These are phyloP conservation scores for Phylloporus scabripes DNA, from an alignment of 768 basidiomycete genomes.

Conservation along the genomic window DNA sequence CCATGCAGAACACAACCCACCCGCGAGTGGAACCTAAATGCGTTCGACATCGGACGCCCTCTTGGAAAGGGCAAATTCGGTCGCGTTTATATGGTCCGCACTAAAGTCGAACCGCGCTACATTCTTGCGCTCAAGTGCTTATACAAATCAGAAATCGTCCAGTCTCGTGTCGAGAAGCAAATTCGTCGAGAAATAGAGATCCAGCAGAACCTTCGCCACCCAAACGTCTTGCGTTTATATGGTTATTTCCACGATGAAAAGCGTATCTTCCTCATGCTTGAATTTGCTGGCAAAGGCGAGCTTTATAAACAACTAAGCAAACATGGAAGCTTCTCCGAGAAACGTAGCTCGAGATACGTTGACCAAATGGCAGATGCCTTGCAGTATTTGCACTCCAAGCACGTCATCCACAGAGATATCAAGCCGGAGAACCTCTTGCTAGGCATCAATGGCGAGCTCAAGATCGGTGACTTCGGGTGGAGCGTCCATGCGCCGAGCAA, in stretches of 20 bases:
- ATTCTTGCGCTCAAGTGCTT: conserved; percentile 96
- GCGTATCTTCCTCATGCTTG: conserved; percentile 96
- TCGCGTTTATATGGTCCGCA: conserved; percentile 96
- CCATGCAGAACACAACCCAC: conserved; percentile 60
- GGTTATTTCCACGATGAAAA: conserved; percentile 99
- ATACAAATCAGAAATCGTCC: conserved; percentile 94
- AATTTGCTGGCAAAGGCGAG: conserved; percentile 96
- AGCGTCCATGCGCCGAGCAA: conserved; percentile 94
- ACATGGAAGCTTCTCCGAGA: conserved; percentile 82
- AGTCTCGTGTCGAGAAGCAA: conserved; percentile 92
- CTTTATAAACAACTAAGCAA: conserved; percentile 93
- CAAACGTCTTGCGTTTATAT: conserved; percentile 88
- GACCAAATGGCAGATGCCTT: conserved; percentile 98
- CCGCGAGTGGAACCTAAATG: conserved; percentile 76
- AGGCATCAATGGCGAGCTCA: conserved; percentile 92
- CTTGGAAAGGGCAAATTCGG: conserved; percentile 99
- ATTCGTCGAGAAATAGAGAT: conserved; percentile 98
- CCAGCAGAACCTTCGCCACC: conserved; percentile 92
- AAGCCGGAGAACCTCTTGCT: conserved; percentile 97
- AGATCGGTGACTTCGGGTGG: conserved; percentile 99
- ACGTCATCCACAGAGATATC: conserved; percentile 98
- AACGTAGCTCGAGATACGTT: conserved; percentile 82
- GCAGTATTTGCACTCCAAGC: conserved; percentile 86
- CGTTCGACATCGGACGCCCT: conserved; percentile 92
- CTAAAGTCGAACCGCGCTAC: conserved; percentile 81